Percentiles rank a stretch among this genome's conserved stretches.
Evolutionary conservation across 2,329 filamentous ascomycete species (phyloP).

Genomic region (Exserohilum rostratum): DNA sequence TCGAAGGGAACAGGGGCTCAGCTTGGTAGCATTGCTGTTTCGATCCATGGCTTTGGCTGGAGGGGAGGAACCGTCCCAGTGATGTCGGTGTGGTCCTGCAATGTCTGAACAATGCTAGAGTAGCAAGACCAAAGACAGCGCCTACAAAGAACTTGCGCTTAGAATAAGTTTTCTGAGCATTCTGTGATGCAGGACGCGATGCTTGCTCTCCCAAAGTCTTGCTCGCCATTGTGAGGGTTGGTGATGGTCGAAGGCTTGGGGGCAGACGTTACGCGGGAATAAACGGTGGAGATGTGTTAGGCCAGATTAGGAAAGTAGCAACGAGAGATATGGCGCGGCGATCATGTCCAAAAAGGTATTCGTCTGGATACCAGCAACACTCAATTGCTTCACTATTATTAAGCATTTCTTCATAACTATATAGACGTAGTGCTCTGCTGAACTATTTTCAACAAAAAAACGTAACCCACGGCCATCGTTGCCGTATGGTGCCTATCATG

Average conservation of each 20-base stretch:
- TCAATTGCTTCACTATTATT: background rate
- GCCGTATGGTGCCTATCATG: too few relatives aligned
- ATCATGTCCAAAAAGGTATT: background rate
- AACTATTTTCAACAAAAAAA: background rate
- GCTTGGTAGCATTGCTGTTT: slow-evolving; percentile 37
- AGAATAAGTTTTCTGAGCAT: background rate
- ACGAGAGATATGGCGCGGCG: background rate
- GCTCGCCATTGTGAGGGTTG: slow-evolving; percentile 15
- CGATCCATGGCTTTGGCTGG: background rate
- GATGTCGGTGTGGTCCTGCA: slow-evolving; percentile 21
- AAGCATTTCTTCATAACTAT: background rate
- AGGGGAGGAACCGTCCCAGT: slow-evolving; percentile 17
- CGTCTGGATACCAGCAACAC: background rate
- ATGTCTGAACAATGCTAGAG: slow-evolving; percentile 6
- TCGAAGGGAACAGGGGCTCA: slow-evolving; percentile 32
- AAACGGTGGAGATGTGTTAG: slow-evolving; percentile 10
- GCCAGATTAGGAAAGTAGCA: slow-evolving; percentile 12
- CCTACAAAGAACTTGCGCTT: slow-evolving; percentile 8
- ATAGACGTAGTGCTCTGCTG: background rate
- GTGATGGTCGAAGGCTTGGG: background rate
- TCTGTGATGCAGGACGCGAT: background rate
- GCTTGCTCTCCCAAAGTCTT: slow-evolving; percentile 18
- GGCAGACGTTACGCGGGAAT: slow-evolving; percentile 7
- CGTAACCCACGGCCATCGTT: background rate
- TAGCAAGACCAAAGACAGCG: slow-evolving; percentile 4